Percentiles rank a stretch among this genome's conserved stretches.
These are phyloP conservation scores for Chaetoscypha palmicola DNA, from an alignment of 2,329 filamentous ascomycete species.

Conservation along the genomic window DNA sequence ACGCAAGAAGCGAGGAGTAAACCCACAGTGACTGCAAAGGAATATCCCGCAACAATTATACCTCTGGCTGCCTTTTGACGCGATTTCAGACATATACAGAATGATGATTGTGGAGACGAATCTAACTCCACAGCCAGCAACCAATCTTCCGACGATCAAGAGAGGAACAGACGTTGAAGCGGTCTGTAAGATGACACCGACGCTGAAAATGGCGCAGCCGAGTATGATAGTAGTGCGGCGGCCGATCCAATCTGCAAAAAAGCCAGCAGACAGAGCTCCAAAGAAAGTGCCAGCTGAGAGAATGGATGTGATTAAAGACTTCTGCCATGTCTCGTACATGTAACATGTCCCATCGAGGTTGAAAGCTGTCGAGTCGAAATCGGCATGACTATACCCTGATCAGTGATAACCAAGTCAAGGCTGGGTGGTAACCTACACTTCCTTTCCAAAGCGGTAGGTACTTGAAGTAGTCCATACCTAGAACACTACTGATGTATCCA, in stretches of 20 bases:
- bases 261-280: constrained; percentile 55
- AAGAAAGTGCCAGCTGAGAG: constrained; percentile 75
- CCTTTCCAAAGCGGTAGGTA: not conserved
- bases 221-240: constrained; percentile 56
- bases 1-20: constrained; percentile 59
- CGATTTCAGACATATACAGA: constrained; percentile 64
- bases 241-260: constrained; percentile 58
- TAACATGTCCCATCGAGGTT: constrained; percentile 33
- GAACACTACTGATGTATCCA: not conserved
- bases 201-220: constrained; percentile 54
- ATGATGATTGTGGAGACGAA: constrained; percentile 63
- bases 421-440: constrained; percentile 10
- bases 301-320: constrained; percentile 64
- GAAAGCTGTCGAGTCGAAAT: constrained; percentile 47
- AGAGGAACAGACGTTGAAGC: constrained; percentile 52
- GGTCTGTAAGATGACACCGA: constrained; percentile 62
- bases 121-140: constrained; percentile 68
- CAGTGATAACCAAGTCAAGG: constrained; percentile 54
- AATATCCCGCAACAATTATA: constrained; percentile 61
- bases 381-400: constrained; percentile 50
- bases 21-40: constrained; percentile 63
- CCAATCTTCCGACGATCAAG: constrained; percentile 64
- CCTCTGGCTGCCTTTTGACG: constrained; percentile 68
- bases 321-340: constrained; percentile 41
- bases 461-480: not conserved